Evolutionary conservation across 2,329 filamentous ascomycete species (phyloP).

Genomic region (Fusarium circinatum): DNA sequence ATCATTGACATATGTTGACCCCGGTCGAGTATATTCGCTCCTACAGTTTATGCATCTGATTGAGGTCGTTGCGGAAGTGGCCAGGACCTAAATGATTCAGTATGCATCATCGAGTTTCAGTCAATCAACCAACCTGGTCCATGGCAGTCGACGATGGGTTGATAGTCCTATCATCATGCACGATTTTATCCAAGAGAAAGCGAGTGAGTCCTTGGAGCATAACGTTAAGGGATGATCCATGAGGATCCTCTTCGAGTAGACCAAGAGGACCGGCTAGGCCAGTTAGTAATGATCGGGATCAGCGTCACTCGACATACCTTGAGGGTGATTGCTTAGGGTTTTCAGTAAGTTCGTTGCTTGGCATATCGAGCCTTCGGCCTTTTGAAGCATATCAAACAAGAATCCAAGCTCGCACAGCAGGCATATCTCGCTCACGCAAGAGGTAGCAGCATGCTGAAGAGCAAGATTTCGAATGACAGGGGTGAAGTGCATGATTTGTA

Average conservation of each 20-base stretch:
- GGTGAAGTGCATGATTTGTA: slow-evolving; percentile 93
- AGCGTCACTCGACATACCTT: slow-evolving; percentile 60
- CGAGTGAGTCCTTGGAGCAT: slow-evolving; percentile 89
- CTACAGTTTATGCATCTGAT: slow-evolving; percentile 89
- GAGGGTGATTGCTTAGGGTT: slow-evolving; percentile 84
- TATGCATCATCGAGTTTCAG: not conserved
- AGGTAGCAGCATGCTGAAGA: slow-evolving; percentile 86
- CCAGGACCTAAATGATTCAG: slow-evolving; percentile 59
- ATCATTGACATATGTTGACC: slow-evolving; percentile 85
- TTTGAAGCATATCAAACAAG: slow-evolving; percentile 97
- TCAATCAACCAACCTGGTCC: slow-evolving; percentile 66
- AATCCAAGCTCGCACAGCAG: slow-evolving; percentile 95
- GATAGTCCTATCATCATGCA: slow-evolving; percentile 78
- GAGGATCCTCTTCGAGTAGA: slow-evolving; percentile 84
- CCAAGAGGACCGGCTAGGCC: slow-evolving; percentile 74
- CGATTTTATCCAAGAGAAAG: slow-evolving; percentile 85
- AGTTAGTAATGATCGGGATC: slow-evolving; percentile 31
- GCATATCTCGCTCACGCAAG: slow-evolving; percentile 84
- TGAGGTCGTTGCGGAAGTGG: slow-evolving; percentile 75
- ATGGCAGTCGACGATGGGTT: slow-evolving; percentile 70
- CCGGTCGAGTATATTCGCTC: slow-evolving; percentile 84
- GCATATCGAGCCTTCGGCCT: slow-evolving; percentile 91
- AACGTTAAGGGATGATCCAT: slow-evolving; percentile 76
- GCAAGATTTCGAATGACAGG: slow-evolving; percentile 88
- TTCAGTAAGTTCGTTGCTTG: slow-evolving; percentile 96